Base-by-base conservation (phyloP, 2,329 filamentous ascomycete species). In the Curvularia eragrostidis region DNA sequence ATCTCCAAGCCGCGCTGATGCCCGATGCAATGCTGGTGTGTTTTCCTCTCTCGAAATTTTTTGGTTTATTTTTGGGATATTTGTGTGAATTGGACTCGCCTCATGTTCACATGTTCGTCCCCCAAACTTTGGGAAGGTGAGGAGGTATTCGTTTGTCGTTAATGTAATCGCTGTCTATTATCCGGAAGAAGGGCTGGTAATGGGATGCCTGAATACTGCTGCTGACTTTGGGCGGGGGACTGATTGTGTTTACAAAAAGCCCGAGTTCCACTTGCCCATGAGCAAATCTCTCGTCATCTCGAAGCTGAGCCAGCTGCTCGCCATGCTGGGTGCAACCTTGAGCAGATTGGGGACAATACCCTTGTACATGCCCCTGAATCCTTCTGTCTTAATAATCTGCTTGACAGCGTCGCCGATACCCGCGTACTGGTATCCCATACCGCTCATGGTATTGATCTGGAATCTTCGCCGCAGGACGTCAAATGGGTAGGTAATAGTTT, bases 381-480 rank as follows among this genome's bases (percentile, higher is more conserved):
- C 95, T 79, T 99, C 95, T 68, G 96, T 88, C 46, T 85, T 79
- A 53, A 97, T 77, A 69, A 99, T 99, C 49, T 91, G 87, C 50
- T 82, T 85, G 62, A 99, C 81, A 3, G 95, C 95, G 73, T 97
- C 92, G 61, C 87, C 83, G 42, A 99, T 89, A 6, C 89, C 90
- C 71, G 91, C 93, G 81, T 99, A 99, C 75, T 94, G 87, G 79
- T 97, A 98, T 49, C 95, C 95, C 88, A 99, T 94, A 50, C 95
- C 95, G 47, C 91, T 92, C 95, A 99, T 99, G 52, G 95, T 97
- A 79, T 99, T 99, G 80, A 99, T 95, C 75, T 99, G 95, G 77
- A 99, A 99, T 49, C 95, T 87, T 59, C 95, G 88, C 30, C 95
- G 91, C 53, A 99, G 83, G 2, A 99, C 94, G 74, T 97, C 93